These are phyloP conservation scores for Apiospora aurea DNA, from an alignment of 2,329 filamentous ascomycete species.

Conservation along the genomic window DNA sequence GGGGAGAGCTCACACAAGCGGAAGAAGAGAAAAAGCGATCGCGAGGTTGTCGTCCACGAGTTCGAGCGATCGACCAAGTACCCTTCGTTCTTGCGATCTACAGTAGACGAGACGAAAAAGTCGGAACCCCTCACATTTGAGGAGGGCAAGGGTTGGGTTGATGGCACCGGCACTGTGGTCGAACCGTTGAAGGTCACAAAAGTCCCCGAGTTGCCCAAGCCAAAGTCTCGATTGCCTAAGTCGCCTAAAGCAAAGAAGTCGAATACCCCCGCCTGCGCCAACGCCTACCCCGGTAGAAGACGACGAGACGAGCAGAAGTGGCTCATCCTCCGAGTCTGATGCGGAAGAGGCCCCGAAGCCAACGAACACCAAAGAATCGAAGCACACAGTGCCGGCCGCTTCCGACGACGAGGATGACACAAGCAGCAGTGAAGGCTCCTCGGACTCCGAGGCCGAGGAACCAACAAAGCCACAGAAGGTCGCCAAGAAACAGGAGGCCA, in stretches of 20 bases:
- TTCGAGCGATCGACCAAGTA: slow-evolving; percentile 86
- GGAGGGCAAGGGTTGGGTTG: slow-evolving; percentile 88
- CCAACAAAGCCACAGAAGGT: background rate
- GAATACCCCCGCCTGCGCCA: slow-evolving; percentile 27
- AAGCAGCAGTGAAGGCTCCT: slow-evolving; percentile 47
- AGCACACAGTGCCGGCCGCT: background rate
- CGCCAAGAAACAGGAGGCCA: background rate
- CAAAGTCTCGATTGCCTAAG: slow-evolving; percentile 26
- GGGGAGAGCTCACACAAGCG: slow-evolving; percentile 56
- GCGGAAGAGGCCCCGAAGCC: slow-evolving; percentile 25
- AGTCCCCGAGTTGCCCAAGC: slow-evolving; percentile 37
- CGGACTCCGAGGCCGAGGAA: slow-evolving; percentile 36
- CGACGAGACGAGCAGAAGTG: slow-evolving; percentile 46
- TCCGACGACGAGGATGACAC: slow-evolving; percentile 32
- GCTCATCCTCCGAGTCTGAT: slow-evolving; percentile 41
- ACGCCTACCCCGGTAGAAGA: slow-evolving; percentile 31
- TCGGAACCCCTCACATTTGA: slow-evolving; percentile 70
- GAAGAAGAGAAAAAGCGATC: slow-evolving; percentile 64
- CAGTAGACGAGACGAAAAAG: slow-evolving; percentile 46
- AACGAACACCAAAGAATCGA: background rate
- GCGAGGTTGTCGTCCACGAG: slow-evolving; percentile 80
- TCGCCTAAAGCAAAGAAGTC: slow-evolving; percentile 25
- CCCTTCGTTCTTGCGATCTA: slow-evolving; percentile 78
- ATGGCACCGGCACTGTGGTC: slow-evolving; percentile 77
- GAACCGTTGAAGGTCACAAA: slow-evolving; percentile 60